Percentiles rank a stretch among this genome's conserved stretches.
phyloP scores from a whole-genome alignment of 1,139 yeast genomes.

The Scheffersomyces quercinus region DNA sequence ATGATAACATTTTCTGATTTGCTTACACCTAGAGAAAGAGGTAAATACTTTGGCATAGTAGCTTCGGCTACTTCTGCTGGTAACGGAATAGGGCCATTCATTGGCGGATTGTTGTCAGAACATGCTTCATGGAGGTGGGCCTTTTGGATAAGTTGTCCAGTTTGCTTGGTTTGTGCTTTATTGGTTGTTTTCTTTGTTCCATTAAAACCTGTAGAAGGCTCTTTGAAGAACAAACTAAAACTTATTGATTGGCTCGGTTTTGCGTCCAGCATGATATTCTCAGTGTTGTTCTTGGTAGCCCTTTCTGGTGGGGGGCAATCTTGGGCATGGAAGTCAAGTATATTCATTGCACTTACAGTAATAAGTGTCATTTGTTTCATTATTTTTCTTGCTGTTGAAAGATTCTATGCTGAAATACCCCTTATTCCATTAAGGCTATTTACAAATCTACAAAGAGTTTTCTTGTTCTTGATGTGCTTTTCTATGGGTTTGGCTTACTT shows the following conservation, averaged over 20 bases:
- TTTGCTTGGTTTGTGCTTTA: conserved; percentile 26
- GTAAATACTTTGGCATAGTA: conserved; percentile 47
- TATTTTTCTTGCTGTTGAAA: conserved; percentile 46
- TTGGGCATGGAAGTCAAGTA: conserved; percentile 50
- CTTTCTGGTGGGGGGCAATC: conserved; percentile 55
- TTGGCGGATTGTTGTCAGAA: conserved; percentile 53
- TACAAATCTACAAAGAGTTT: conserved; percentile 35
- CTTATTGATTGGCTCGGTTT: conserved; percentile 53
- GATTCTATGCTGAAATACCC: conserved; percentile 51
- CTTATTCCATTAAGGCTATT: conserved; percentile 54
- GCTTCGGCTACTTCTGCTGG: conserved; percentile 56
- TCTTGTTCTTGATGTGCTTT: conserved; percentile 45
- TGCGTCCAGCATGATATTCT: conserved; percentile 42
- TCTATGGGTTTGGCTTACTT: conserved; percentile 52
- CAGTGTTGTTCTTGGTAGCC: conserved; percentile 47
- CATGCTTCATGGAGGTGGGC: conserved; percentile 51
- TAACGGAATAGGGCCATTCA: conserved; percentile 57
- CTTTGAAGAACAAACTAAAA: conserved; percentile 31
- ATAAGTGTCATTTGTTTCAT: conserved; percentile 45
- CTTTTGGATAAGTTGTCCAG: conserved; percentile 49
- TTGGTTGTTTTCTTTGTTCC: conserved; percentile 16
- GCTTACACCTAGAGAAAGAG: conserved; percentile 41
- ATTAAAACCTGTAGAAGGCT: conserved; percentile 12
- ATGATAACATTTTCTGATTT: conserved; percentile 47
- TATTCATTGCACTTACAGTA: conserved; percentile 46